Evolutionary conservation across 2,329 filamentous ascomycete species (phyloP).

Genomic region (Aspergillus sp.): DNA sequence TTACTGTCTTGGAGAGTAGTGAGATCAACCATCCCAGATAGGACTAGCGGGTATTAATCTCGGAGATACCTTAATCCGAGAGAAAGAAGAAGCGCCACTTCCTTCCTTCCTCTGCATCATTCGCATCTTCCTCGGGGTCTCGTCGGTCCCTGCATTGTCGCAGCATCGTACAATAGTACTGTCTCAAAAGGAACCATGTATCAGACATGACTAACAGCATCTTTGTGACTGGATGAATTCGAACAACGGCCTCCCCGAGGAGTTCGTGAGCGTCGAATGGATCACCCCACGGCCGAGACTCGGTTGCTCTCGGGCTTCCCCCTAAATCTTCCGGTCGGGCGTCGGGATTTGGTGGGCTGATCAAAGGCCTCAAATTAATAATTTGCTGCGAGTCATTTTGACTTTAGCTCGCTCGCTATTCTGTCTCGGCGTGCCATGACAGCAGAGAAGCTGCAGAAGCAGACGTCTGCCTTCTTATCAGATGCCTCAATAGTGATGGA

Average conservation of each 20-base stretch:
- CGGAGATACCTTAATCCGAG: too few relatives aligned
- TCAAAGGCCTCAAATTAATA: neutral
- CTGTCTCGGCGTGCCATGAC: neutral
- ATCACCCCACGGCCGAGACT: conserved; percentile 8
- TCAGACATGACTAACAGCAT: neutral
- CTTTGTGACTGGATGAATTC: neutral
- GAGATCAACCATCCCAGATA: too few relatives aligned
- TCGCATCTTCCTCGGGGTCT: neutral
- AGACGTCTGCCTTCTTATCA: neutral
- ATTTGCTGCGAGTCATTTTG: neutral
- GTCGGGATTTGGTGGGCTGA: conserved; percentile 5
- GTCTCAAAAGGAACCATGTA: too few relatives aligned
- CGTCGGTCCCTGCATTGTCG: neutral
- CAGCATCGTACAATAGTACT: neutral
- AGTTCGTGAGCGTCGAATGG: neutral
- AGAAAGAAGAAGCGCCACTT: too few relatives aligned
- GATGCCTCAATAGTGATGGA: neutral
- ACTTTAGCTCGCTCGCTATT: neutral
- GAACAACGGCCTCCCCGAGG: neutral
- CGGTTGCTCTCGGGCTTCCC: neutral
- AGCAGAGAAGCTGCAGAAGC: too few relatives aligned
- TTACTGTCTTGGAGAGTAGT: too few relatives aligned
- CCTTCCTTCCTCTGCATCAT: too few relatives aligned
- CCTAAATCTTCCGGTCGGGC: conserved; percentile 4
- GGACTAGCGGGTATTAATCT: too few relatives aligned